These are phyloP conservation scores for Evernia prunastri DNA, from an alignment of 495 filamentous ascomycete genomes.

Conservation along the genomic window DNA sequence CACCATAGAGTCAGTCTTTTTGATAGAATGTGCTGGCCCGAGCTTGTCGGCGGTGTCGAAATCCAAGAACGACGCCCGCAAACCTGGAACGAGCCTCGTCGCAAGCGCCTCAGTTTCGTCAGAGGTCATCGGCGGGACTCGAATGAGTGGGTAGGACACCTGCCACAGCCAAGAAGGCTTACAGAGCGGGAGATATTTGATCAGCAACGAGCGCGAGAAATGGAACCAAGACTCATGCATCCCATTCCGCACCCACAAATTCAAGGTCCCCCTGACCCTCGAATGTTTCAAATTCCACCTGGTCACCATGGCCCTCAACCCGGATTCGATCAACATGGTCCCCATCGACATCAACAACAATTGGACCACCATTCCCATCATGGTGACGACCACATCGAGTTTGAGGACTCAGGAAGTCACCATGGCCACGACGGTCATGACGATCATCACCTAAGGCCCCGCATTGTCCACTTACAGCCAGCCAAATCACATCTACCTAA, in stretches of 20 bases:
- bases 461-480: neutral
- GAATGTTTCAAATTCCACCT: neutral
- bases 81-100: conserved; percentile 23
- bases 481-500: neutral
- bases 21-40: conserved; percentile 1
- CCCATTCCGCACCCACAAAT: neutral
- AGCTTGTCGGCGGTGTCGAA: conserved; percentile 16
- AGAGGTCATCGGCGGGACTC: neutral
- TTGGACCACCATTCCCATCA: neutral
- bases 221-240: conserved; percentile 5
- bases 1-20: too few species aligned
- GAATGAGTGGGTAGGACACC: neutral
- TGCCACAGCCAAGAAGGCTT: neutral
- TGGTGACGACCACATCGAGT: neutral
- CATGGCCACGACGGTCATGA: conserved; percentile 15
- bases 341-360: conserved; percentile 2
- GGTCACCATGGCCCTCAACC: neutral
- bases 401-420: conserved; percentile 1
- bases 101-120: conserved; percentile 23
- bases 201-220: neutral
- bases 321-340: conserved; percentile 1
- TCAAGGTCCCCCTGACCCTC: conserved; percentile 3
- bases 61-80: conserved; percentile 25
- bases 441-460: neutral
- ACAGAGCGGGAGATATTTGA: neutral